Evolutionary conservation across 805 yeast species (phyloP).

Genomic region (Hanseniaspora valbyensis): DNA sequence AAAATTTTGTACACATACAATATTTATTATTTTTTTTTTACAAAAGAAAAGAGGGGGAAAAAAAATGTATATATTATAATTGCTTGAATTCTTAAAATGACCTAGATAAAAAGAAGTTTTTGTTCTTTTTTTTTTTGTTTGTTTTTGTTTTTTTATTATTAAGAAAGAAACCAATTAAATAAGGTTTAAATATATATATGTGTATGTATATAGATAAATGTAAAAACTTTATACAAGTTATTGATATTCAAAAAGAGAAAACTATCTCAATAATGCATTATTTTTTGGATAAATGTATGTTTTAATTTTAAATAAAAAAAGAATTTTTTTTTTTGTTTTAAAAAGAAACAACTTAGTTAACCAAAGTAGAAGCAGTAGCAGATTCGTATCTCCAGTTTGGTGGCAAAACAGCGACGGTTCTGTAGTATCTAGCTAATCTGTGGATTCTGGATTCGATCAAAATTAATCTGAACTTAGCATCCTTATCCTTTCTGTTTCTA

Average conservation of each 20-base stretch:
- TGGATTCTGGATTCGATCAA: constrained; percentile 99
- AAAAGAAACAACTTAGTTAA: constrained; percentile 70
- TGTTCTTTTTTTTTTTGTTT: constrained; percentile 4
- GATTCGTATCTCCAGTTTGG: constrained; percentile 99
- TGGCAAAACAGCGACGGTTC: constrained; percentile 97
- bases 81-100: constrained; percentile 32
- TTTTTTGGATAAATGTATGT: background rate
- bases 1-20: no score
- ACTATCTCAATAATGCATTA: constrained; percentile 2
- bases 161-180: constrained; percentile 5
- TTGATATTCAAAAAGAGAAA: background rate
- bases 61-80: no score
- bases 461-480: constrained; percentile 99
- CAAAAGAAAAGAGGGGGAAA: no score
- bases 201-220: no score
- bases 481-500: constrained; percentile 99
- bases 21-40: constrained; percentile 4
- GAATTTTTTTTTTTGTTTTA: constrained; percentile 21
- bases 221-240: constrained; percentile 1
- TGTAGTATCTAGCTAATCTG: constrained; percentile 99
- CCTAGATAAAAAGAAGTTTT: constrained; percentile 24
- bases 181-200: background rate
- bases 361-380: constrained; percentile 99
- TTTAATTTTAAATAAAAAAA: constrained; percentile 18
- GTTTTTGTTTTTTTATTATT: background rate